Evolutionary conservation across 2,329 filamentous ascomycete genomes (phyloP).

Genomic region (Teratosphaeria gauchensis): DNA sequence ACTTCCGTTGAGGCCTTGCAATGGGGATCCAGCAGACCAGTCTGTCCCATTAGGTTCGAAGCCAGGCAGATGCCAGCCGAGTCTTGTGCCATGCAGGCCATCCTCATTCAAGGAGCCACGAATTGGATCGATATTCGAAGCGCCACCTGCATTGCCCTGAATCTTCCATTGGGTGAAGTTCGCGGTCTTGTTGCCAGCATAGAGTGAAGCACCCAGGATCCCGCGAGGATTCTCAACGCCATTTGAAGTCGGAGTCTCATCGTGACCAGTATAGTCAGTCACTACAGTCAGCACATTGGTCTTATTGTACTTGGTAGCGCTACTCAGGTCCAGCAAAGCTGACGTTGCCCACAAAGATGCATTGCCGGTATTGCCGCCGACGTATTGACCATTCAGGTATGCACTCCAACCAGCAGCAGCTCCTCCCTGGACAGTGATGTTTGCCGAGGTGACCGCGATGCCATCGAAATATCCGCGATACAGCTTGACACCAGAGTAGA

Average conservation of each 20-base stretch:
- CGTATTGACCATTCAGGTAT: slow-evolving; percentile 48
- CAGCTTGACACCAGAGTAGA: slow-evolving; percentile 32
- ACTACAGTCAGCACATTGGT: slow-evolving; percentile 44
- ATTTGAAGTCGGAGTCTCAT: slow-evolving; percentile 33
- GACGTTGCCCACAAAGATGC: slow-evolving; percentile 31
- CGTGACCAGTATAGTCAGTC: slow-evolving; percentile 53
- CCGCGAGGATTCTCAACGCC: slow-evolving; percentile 42
- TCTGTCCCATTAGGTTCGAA: slow-evolving; percentile 37
- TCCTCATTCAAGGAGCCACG: slow-evolving; percentile 50
- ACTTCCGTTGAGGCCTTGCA: slow-evolving; percentile 31
- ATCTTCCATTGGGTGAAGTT: slow-evolving; percentile 48
- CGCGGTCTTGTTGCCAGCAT: slow-evolving; percentile 25
- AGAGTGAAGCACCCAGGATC: slow-evolving; percentile 43
- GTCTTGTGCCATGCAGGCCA: slow-evolving; percentile 47
- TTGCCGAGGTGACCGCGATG: slow-evolving; percentile 30
- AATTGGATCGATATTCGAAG: slow-evolving; percentile 45
- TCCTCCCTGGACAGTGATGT: slow-evolving; percentile 46
- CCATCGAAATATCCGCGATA: slow-evolving; percentile 34
- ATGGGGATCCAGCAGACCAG: slow-evolving; percentile 33
- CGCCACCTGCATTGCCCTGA: slow-evolving; percentile 46
- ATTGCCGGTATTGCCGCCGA: slow-evolving; percentile 47
- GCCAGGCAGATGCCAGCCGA: slow-evolving; percentile 51
- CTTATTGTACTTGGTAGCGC: slow-evolving; percentile 32
- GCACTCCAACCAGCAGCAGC: slow-evolving; percentile 48
- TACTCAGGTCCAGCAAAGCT: slow-evolving; percentile 41